Conservation (phyloP, 1,284 basidiomycete species). For the Golubevia sp. region DNA sequence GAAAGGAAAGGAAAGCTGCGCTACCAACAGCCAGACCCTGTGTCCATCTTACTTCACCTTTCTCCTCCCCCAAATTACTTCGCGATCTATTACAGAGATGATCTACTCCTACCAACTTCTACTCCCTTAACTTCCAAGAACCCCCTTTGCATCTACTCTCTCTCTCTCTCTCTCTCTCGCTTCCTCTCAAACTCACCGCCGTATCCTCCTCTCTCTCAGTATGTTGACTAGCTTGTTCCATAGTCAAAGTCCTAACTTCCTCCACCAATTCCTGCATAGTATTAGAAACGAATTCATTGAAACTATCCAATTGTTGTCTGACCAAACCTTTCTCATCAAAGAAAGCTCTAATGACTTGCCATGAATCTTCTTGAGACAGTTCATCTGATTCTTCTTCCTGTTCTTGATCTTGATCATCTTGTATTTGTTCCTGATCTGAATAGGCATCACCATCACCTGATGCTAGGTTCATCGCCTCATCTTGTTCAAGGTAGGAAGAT, state of each 20-base stretch:
- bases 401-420: constrained; percentile 19
- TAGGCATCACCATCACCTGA: too few species aligned
- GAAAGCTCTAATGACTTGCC: constrained; percentile 79
- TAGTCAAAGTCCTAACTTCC: constrained; percentile 87
- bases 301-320: constrained; percentile 95
- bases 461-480: too few species aligned
- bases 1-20: too few species aligned
- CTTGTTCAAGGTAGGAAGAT: too few species aligned
- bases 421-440: constrained; percentile 14
- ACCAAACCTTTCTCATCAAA: constrained; percentile 98
- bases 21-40: too few species aligned
- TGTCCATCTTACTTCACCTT: too few species aligned
- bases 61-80: too few species aligned
- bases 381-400: constrained; percentile 43
- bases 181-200: constrained; percentile 63
- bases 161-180: too few species aligned
- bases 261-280: constrained; percentile 99
- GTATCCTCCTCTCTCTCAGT: constrained; percentile 67
- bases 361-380: constrained; percentile 57
- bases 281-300: constrained; percentile 98
- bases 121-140: too few species aligned
- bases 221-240: constrained; percentile 95
- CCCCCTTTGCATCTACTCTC: too few species aligned
- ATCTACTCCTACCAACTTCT: too few species aligned
- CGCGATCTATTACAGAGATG: too few species aligned